These are phyloP conservation scores for Gossypium gossypioides DNA, from an alignment of 441 rosid genomes.

Conservation along the genomic window DNA sequence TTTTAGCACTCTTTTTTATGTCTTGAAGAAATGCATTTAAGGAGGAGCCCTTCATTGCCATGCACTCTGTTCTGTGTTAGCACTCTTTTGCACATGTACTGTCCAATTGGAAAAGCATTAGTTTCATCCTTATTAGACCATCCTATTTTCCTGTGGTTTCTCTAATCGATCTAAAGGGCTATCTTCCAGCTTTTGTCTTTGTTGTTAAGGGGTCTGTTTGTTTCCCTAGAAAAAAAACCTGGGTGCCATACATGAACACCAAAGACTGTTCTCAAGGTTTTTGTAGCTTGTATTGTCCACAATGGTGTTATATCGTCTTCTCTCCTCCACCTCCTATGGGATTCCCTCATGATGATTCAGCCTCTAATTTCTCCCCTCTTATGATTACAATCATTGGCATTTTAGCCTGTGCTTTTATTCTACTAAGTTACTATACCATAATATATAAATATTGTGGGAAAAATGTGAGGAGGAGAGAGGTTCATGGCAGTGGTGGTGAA, in stretches of 20 bases:
- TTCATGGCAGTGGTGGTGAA: conserved; percentile 20
- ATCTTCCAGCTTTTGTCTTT: neutral
- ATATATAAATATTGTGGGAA: conserved; percentile 58
- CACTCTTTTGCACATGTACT: neutral
- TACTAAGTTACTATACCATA: conserved; percentile 53
- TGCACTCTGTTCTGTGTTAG: neutral
- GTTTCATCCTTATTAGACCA: neutral
- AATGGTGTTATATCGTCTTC: conserved; percentile 57
- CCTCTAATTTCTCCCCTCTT: conserved; percentile 56
- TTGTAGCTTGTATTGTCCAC: conserved; percentile 59
- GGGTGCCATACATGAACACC: conserved; percentile 44
- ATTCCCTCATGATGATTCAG: conserved; percentile 36
- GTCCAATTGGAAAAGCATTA: neutral
- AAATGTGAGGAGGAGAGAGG: conserved; percentile 22
- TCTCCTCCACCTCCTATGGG: conserved; percentile 62
- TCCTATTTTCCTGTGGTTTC: neutral
- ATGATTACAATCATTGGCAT: conserved; percentile 59
- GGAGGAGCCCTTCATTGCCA: neutral
- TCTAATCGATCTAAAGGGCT: neutral
- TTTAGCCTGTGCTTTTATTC: conserved; percentile 65
- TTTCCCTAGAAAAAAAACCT: conserved; percentile 16
- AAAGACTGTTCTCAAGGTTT: conserved; percentile 69
- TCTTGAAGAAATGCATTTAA: neutral
- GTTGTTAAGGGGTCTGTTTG: neutral
- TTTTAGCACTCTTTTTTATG: neutral